Conservation (phyloP, 2,329 filamentous ascomycete species). For the Phyllosticta citriasiana region DNA sequence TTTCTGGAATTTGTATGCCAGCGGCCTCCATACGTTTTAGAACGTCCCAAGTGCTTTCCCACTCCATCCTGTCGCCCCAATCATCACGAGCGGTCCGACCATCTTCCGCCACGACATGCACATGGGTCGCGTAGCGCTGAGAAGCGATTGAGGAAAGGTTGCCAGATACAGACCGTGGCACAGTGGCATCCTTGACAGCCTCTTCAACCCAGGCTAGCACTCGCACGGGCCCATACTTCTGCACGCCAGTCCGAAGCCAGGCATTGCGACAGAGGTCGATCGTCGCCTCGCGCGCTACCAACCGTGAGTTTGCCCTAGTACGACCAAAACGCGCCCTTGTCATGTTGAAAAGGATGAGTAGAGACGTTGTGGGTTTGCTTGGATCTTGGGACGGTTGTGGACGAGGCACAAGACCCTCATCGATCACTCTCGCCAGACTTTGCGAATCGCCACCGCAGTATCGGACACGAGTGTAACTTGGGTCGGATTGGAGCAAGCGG, state of each 20-base stretch:
- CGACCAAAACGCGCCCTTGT: neutral
- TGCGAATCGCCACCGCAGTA: slow-evolving; percentile 15
- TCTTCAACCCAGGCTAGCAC: slow-evolving; percentile 65
- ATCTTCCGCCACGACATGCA: neutral
- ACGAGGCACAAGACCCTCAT: slow-evolving; percentile 43
- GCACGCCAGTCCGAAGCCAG: slow-evolving; percentile 50
- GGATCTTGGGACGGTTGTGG: slow-evolving; percentile 39
- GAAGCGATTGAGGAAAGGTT: neutral
- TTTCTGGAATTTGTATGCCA: neutral
- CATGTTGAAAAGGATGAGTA: slow-evolving; percentile 44
- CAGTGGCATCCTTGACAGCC: slow-evolving; percentile 45
- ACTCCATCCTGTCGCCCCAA: neutral
- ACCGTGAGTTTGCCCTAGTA: slow-evolving; percentile 15
- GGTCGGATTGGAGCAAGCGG: slow-evolving; percentile 46
- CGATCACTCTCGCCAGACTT: slow-evolving; percentile 43
- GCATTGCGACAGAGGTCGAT: slow-evolving; percentile 54
- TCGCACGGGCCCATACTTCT: slow-evolving; percentile 68
- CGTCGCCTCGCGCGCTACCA: slow-evolving; percentile 45
- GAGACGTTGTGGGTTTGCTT: slow-evolving; percentile 54
- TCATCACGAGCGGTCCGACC: neutral
- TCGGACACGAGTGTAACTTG: slow-evolving; percentile 27
- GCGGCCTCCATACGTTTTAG: neutral
- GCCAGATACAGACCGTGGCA: slow-evolving; percentile 42
- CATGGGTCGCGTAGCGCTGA: neutral
- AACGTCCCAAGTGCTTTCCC: neutral